Evolutionary conservation across 2,329 filamentous ascomycete species (phyloP).

Genomic region (Botrytis aclada): DNA sequence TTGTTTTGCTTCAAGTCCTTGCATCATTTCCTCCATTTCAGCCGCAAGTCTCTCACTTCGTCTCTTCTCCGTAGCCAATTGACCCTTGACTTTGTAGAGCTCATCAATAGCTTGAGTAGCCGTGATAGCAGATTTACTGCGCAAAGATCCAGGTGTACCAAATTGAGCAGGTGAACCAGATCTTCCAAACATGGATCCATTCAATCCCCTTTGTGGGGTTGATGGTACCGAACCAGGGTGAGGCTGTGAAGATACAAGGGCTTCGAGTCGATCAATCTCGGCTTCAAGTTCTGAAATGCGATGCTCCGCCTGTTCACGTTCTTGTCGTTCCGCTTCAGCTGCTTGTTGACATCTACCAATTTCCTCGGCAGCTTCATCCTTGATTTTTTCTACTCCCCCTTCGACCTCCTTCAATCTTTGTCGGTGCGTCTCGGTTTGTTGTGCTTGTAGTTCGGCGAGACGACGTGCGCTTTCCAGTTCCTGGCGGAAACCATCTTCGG

Average conservation of each 20-base stretch:
- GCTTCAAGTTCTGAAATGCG: constrained; percentile 64
- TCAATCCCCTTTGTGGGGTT: constrained; percentile 52
- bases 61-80: constrained; percentile 70
- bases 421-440: constrained; percentile 70
- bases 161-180: constrained; percentile 55
- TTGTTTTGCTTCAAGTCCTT: constrained; percentile 77
- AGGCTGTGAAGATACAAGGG: constrained; percentile 45
- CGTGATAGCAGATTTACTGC: constrained; percentile 53
- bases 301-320: constrained; percentile 59
- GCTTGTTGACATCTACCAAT: constrained; percentile 52
- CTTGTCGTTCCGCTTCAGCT: constrained; percentile 54
- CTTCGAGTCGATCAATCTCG: constrained; percentile 58
- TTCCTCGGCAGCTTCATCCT: constrained; percentile 60
- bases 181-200: constrained; percentile 52
- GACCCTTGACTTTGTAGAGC: constrained; percentile 64
- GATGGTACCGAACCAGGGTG: constrained; percentile 51
- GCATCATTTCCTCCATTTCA: constrained; percentile 81
- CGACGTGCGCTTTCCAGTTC: constrained; percentile 80
- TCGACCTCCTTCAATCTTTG: constrained; percentile 69
- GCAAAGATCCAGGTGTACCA: constrained; percentile 56
- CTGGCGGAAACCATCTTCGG: constrained; percentile 82
- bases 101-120: constrained; percentile 63
- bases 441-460: constrained; percentile 77
- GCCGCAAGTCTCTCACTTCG: constrained; percentile 70
- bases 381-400: constrained; percentile 54